Evolutionary conservation across 805 yeast species (phyloP).

Genomic region (Teunomyces gatunensis): DNA sequence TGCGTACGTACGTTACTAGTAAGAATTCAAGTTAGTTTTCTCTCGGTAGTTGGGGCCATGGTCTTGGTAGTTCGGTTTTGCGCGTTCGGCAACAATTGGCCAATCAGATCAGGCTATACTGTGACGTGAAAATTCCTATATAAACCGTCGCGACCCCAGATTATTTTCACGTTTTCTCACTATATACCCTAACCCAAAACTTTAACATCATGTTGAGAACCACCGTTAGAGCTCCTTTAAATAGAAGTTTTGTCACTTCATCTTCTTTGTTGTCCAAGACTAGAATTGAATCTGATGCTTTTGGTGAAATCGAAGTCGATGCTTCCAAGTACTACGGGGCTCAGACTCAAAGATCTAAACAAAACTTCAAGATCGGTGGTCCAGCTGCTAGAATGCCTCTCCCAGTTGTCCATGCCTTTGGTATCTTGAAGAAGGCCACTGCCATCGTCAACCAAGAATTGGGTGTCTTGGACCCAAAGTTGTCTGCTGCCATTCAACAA

Average conservation of each 20-base stretch:
- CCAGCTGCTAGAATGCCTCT: constrained; percentile 85
- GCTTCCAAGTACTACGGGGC: constrained; percentile 94
- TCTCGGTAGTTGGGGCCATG: background rate
- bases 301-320: constrained; percentile 93
- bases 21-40: background rate
- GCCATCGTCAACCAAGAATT: constrained; percentile 83
- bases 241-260: constrained; percentile 31
- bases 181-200: background rate
- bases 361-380: constrained; percentile 96
- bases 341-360: constrained; percentile 90
- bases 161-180: background rate
- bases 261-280: constrained; percentile 16
- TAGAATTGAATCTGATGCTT: constrained; percentile 91
- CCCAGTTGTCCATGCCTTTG: constrained; percentile 89
- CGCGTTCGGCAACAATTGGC: constrained; percentile 1
- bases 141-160: constrained; percentile 4
- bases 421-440: constrained; percentile 89
- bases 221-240: constrained; percentile 14
- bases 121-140: constrained; percentile 1
- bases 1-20: background rate
- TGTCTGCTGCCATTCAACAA: constrained; percentile 80
- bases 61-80: background rate
- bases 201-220: constrained; percentile 27
- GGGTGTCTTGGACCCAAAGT: constrained; percentile 78
- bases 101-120: background rate